A percentile compares a stretch with the other conserved stretches of the same genome.
Conservation (phyloP, 352 stramenopile species). For the Globisporangium parvum region DNA sequence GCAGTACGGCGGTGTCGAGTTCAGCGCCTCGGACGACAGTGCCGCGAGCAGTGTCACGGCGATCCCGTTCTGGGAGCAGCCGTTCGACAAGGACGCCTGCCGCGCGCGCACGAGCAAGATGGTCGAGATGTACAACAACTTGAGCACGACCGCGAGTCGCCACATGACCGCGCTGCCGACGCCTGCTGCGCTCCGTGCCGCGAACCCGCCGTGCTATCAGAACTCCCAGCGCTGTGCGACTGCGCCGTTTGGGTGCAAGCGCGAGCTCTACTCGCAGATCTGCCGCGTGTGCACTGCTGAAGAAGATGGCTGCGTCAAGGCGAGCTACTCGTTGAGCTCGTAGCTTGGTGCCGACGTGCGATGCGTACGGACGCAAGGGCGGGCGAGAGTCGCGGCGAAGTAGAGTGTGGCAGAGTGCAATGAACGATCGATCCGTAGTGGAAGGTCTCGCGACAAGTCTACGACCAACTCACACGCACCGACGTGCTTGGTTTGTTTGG, state of each 20-base stretch:
- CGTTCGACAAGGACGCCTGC: conserved; percentile 27
- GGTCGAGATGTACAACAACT: conserved; percentile 34
- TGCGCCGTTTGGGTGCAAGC: conserved; percentile 37
- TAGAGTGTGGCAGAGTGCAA: too few relatives aligned
- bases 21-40: conserved; percentile 17
- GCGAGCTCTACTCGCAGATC: conserved; percentile 43
- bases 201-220: conserved; percentile 49
- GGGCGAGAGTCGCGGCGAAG: too few relatives aligned
- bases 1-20: conserved; percentile 36
- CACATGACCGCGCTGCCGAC: conserved; percentile 41
- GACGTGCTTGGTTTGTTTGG: too few relatives aligned
- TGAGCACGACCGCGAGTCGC: conserved; percentile 7
- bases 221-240: conserved; percentile 34
- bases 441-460: too few relatives aligned
- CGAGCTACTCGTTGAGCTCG: conserved; percentile 6
- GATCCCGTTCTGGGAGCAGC: conserved; percentile 53
- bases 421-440: too few relatives aligned
- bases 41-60: conserved; percentile 11
- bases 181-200: conserved; percentile 16
- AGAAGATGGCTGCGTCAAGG: conserved; percentile 20
- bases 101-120: conserved; percentile 24
- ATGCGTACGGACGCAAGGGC: too few relatives aligned
- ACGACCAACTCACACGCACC: too few relatives aligned
- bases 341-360: too few relatives aligned
- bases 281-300: conserved; percentile 28